These are phyloP conservation scores for Toxoplasma gondii DNA, from an alignment of 169 alveolate genomes.

Conservation along the genomic window DNA sequence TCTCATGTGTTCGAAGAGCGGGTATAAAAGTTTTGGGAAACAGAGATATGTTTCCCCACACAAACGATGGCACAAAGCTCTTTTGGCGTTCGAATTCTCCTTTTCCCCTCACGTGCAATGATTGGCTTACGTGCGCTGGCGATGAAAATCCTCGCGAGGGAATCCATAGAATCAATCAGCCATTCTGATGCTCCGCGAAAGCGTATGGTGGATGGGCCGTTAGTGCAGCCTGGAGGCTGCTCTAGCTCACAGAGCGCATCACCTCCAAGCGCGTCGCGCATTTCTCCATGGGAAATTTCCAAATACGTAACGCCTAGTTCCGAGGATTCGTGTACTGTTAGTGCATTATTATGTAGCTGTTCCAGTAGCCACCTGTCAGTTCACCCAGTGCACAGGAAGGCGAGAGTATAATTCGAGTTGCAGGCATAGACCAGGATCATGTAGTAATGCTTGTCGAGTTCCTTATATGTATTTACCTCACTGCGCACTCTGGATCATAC, in stretches of 20 bases:
- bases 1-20: too few species aligned
- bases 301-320: not conserved
- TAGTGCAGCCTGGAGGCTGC: not conserved
- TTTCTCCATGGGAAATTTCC: not conserved
- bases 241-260: not conserved
- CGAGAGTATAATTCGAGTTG: not conserved
- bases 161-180: not conserved
- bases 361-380: not conserved
- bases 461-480: too few species aligned
- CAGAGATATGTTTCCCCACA: not conserved
- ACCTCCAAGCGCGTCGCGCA: not conserved
- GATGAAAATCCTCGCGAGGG: not conserved
- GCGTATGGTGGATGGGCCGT: not conserved
- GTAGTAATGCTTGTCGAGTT: too few species aligned
- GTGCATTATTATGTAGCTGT: not conserved
- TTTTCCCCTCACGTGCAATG: not conserved
- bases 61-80: not conserved
- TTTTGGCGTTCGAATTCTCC: not conserved
- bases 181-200: slow-evolving; percentile 26
- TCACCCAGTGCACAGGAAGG: not conserved
- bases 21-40: too few species aligned
- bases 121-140: not conserved
- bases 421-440: not conserved
- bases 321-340: not conserved
- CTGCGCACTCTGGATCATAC: too few species aligned